These are phyloP conservation scores for Jackrogersella multiformis DNA, from an alignment of 495 filamentous ascomycete genomes.

Conservation along the genomic window DNA sequence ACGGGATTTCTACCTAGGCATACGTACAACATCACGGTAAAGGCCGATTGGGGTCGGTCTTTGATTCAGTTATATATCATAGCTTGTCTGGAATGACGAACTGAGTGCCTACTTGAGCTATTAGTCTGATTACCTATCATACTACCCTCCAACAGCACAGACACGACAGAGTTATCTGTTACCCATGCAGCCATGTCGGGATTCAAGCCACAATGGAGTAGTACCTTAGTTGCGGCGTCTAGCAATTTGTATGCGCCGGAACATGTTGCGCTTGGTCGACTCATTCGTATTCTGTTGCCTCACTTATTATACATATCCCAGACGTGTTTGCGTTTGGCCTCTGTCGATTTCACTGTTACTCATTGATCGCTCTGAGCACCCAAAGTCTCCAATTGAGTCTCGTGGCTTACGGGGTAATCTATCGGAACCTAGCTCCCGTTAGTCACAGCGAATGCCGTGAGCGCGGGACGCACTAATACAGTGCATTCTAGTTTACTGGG, in stretches of 20 bases:
- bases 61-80: conserved; percentile 12
- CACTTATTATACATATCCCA: neutral
- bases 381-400: conserved; percentile 8
- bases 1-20: neutral
- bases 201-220: neutral
- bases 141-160: neutral
- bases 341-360: neutral
- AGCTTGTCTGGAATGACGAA: conserved; percentile 5
- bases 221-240: neutral
- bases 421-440: conserved; percentile 35
- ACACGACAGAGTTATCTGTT: neutral
- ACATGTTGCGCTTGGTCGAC: neutral
- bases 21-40: neutral
- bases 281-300: neutral
- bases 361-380: neutral
- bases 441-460: conserved; percentile 6
- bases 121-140: conserved; percentile 1
- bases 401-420: conserved; percentile 9
- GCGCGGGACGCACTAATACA: conserved; percentile 6
- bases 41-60: neutral
- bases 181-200: neutral
- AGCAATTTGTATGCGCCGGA: neutral
- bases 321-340: neutral
- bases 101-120: neutral
- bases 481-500: neutral